Evolutionary conservation across 148 eudicot genomes (phyloP).

Genomic region (Chenopodium quinoa): DNA sequence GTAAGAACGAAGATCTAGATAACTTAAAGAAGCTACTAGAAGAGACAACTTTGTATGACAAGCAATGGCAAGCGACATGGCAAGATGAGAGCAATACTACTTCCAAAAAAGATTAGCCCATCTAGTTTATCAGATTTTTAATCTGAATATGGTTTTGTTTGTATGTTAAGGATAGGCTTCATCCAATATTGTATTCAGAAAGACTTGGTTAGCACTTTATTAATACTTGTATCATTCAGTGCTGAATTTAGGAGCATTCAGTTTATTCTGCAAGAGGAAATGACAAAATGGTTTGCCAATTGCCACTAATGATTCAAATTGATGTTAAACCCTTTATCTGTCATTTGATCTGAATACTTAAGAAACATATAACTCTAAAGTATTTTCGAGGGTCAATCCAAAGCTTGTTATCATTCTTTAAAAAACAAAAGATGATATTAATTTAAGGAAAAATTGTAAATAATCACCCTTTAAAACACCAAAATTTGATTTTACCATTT

Average conservation of each 20-base stretch:
- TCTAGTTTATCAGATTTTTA: slow-evolving; percentile 1
- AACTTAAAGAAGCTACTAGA: slow-evolving; percentile 74
- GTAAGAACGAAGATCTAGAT: slow-evolving; percentile 91
- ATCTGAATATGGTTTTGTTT: slow-evolving; percentile 6
- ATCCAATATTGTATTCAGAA: slow-evolving; percentile 6
- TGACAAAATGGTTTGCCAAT: not conserved
- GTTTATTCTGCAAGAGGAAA: not conserved
- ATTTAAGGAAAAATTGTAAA: no score
- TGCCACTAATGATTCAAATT: not conserved
- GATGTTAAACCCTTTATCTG: not conserved
- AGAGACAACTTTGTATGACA: slow-evolving; percentile 92
- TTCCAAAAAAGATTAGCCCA: slow-evolving; percentile 39
- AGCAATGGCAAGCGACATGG: slow-evolving; percentile 99
- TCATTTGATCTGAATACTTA: no score
- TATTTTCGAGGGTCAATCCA: no score
- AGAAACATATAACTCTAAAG: no score
- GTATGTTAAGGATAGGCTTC: slow-evolving; percentile 22
- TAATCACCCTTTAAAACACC: no score
- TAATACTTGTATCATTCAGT: not conserved
- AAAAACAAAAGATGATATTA: no score
- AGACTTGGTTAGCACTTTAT: slow-evolving; percentile 17
- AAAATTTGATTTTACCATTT: no score
- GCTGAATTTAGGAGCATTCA: slow-evolving; percentile 1
- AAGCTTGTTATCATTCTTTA: no score
- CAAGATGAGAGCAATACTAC: slow-evolving; percentile 48